Base-by-base conservation (phyloP, 768 basidiomycete genomes). In the Wakefieldia striispora region DNA sequence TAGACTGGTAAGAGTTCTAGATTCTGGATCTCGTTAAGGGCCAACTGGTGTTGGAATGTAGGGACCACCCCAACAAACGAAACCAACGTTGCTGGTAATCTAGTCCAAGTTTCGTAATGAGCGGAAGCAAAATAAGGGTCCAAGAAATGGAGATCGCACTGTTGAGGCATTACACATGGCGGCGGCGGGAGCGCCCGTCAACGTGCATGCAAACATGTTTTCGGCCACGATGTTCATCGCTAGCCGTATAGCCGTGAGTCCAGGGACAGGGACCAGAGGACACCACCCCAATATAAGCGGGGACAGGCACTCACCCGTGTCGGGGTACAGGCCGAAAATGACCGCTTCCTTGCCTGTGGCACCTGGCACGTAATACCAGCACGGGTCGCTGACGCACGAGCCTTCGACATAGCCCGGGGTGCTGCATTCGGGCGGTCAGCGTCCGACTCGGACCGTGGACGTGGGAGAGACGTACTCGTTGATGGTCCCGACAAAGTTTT, bases 291-390 rank as follows among this genome's bases (percentile, higher is more conserved):
- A 31, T 4, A 31, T 31, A 31, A 31, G 29, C 29, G 24, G 10
- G 31, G 14, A 3, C 3, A 31, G 31, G 13, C 31, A 33, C 31
- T 33, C 31, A 80, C 79, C 75, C 8, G 81, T 83, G n/a, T 69
- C 68, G 3, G 77, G 75, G 51, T 81, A 79, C 20, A 84, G 62
- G 57, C 83, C 82, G 33, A 83, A 73, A 40, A 84, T 82, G 6
- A 69, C 69, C 20, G 79, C 78, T 63, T 84, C 81, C 53, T 76
- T 80, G 24, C 81, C 79, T 1, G 81, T 82, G 9, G 80, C 79
- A 19, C 74, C 73, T 3, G 70, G 51, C 0, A 83, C 80, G 40
- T 58, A 67, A 59, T 83, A 81, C 81, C 82, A 84, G 66, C 81
- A 83, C 5, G 81, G 82, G 57, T 84, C 78, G 20, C 63, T 70